Conservation (phyloP, 495 filamentous ascomycete genomes). For the Pseudoneurospora amorphoporcata region DNA sequence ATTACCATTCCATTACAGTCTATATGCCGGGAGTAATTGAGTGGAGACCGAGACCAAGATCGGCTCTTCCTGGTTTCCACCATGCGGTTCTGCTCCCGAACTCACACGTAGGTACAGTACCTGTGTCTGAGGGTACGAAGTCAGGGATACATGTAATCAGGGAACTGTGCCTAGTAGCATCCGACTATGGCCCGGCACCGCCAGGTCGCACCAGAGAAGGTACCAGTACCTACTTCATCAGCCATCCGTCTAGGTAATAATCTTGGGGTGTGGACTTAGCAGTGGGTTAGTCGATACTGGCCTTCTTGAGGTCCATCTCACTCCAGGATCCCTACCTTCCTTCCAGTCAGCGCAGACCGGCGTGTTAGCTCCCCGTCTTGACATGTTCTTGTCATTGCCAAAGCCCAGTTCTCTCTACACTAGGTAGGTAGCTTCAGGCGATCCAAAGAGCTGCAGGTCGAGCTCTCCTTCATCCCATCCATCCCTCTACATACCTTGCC, state of each 20-base stretch:
- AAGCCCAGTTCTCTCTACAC: not conserved
- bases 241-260: not conserved
- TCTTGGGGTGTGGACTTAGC: not conserved
- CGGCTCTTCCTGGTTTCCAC: not conserved
- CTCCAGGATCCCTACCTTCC: not conserved
- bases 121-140: not conserved
- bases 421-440: not conserved
- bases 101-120: not conserved
- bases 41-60: not conserved
- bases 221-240: not conserved
- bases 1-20: not conserved
- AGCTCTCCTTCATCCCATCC: not conserved
- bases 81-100: not conserved
- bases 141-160: not conserved
- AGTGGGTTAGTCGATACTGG: not conserved
- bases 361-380: not conserved
- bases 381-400: not conserved
- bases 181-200: not conserved
- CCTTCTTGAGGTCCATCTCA: not conserved
- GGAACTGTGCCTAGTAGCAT: not conserved
- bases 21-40: not conserved
- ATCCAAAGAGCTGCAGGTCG: not conserved
- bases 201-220: not conserved
- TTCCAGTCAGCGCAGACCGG: not conserved
- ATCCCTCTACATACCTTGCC: not conserved